A percentile compares a stretch with the other conserved stretches of the same genome.
phyloP scores from a whole-genome alignment of 140 eudicot genomes.

The Flaveria floridana region DNA sequence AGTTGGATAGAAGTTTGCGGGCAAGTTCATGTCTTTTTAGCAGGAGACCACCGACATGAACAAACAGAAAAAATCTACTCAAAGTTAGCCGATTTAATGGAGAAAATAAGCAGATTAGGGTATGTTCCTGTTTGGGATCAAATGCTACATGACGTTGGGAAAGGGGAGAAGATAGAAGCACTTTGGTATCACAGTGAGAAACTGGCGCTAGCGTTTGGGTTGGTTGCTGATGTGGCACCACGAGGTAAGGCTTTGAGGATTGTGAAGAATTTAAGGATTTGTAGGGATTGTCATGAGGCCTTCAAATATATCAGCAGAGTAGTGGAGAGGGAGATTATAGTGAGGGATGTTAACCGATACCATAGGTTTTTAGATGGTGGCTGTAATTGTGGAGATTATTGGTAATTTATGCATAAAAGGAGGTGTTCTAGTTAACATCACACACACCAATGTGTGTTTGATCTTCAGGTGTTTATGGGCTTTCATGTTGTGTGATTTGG shows the following conservation, averaged over 20 bases:
- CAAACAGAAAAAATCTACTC: conserved; percentile 51
- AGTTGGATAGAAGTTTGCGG: conserved; percentile 88
- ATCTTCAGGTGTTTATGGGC: background rate
- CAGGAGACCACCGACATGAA: conserved; percentile 64
- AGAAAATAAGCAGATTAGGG: conserved; percentile 55
- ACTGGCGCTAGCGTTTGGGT: conserved; percentile 70
- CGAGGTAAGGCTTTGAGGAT: conserved; percentile 77
- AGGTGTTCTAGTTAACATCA: background rate
- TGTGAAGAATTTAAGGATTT: conserved; percentile 74
- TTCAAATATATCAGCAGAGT: conserved; percentile 66
- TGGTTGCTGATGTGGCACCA: conserved; percentile 59
- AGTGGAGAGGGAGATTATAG: conserved; percentile 66
- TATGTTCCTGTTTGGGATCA: conserved; percentile 62
- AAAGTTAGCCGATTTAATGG: conserved; percentile 56
- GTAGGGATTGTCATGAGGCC: conserved; percentile 84
- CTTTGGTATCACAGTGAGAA: conserved; percentile 80
- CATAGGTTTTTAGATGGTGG: conserved; percentile 63
- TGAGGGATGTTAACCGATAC: conserved; percentile 75
- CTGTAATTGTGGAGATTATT: conserved; percentile 74
- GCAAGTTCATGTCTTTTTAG: conserved; percentile 64
- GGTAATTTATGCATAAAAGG: conserved; percentile 39
- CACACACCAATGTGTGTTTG: background rate
- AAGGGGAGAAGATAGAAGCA: conserved; percentile 52
- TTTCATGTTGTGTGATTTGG: conserved; percentile 10
- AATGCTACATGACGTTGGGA: conserved; percentile 58